Evolutionary conservation across 345 rosid species (phyloP), one percentile per base, ranked within the genome.

Genomic region (Acer yangbiense): DNA sequence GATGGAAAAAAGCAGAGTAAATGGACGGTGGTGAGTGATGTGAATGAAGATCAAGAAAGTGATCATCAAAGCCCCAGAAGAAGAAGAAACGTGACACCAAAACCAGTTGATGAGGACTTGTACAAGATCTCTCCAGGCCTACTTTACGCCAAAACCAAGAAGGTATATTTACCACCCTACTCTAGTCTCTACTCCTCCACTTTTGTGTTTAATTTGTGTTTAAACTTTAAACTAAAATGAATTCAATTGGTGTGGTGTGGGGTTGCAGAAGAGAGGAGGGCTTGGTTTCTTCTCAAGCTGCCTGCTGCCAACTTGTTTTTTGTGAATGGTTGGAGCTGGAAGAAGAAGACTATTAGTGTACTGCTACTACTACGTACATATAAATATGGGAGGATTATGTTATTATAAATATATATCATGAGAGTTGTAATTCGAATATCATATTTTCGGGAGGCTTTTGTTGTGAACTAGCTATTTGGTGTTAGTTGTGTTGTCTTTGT

Each of bases 71-170:
- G 23, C 25, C 73, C 86, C 80, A 3, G 35, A 3, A 32, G 35
- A 35, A 35, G 39, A 35, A 35, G 39, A 41, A 80, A 78, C 39
- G 29, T 43, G 1, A 73, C 79, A 0, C 92, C 98, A 0, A 93
- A 95, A 61, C 97, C 98, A 1, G 90, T 95, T 35, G 98, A 93
- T 66, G 98, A 95, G 75, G 98, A 95, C 84, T 81, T 95, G 80
- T 95, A 95, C 89, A 93, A 89, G 79, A 89, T 95, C 70, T 82
- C 99, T 13, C 94, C 98, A 9, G 87, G 85, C 10, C 90, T 92
- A 65, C 96, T 93, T 84, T 74, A 80, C 68, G 75, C 87, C 46
- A 90, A 90, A 75, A 67, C 93, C 73, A 86, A 73, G 83, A 95
- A 86, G 92, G 99, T 82, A 72, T 4, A 4, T 43, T 8, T 43